phyloP scores from a whole-genome alignment of 192 early-diverging fungal genomes.

The Phycomyces blakesleeanus region DNA sequence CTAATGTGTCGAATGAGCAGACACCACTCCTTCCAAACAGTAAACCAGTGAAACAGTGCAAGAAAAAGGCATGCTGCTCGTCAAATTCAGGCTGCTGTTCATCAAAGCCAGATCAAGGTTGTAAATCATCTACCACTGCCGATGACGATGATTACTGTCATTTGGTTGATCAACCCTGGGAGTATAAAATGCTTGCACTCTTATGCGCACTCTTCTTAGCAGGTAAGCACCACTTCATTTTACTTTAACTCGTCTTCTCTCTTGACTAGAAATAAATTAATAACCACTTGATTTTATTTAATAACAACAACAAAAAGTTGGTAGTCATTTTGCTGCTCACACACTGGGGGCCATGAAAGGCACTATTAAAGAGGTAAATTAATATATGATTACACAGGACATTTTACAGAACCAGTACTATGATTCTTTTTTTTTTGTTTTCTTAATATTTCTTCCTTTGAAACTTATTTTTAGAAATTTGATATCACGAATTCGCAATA shows the following conservation, averaged over 20 bases:
- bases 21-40: conserved; percentile 5
- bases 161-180: conserved; percentile 32
- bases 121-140: not conserved
- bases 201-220: conserved; percentile 57
- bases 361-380: conserved; percentile 67
- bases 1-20: conserved; percentile 7
- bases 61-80: conserved; percentile 14
- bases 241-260: too few relatives aligned
- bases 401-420: not conserved
- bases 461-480: conserved; percentile 43
- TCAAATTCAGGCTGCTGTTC: conserved; percentile 13
- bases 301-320: conserved; percentile 39
- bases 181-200: conserved; percentile 55
- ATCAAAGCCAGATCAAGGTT: not conserved
- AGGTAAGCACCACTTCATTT: conserved; percentile 35
- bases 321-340: conserved; percentile 72
- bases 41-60: not conserved
- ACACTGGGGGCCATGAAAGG: conserved; percentile 72
- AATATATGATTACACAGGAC: not conserved
- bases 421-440: too few relatives aligned
- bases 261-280: too few relatives aligned
- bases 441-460: too few relatives aligned
- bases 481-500: conserved; percentile 61
- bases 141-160: conserved; percentile 22
- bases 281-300: not conserved